Evolutionary conservation across 805 yeast species (phyloP).

Genomic region (Blastobotrys chiropterorum): DNA sequence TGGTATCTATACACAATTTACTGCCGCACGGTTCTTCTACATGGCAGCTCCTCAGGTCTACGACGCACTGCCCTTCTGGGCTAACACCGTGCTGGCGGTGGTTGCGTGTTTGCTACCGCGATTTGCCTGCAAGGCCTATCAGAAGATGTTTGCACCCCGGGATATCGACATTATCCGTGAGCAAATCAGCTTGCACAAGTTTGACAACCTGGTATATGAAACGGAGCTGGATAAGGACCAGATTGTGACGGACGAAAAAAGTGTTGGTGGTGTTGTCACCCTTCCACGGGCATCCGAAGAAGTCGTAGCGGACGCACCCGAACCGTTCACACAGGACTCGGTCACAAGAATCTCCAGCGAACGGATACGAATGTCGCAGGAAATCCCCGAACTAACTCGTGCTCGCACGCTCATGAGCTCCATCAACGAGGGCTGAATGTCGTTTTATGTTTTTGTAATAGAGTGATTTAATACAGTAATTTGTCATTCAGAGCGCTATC

Average conservation of each 20-base stretch:
- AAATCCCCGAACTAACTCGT: constrained; percentile 14
- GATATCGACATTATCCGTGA: constrained; percentile 66
- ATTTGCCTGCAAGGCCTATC: constrained; percentile 45
- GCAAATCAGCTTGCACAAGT: constrained; percentile 42
- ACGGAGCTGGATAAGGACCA: constrained; percentile 1
- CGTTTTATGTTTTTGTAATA: background rate
- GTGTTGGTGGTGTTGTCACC: background rate
- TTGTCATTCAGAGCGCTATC: no score
- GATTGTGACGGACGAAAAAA: constrained; percentile 1
- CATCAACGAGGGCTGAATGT: background rate
- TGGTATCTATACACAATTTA: constrained; percentile 57
- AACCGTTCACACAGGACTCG: constrained; percentile 3
- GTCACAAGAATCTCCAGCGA: constrained; percentile 5
- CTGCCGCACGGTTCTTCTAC: constrained; percentile 49
- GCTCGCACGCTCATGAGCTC: constrained; percentile 8
- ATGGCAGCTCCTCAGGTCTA: constrained; percentile 54
- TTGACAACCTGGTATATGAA: constrained; percentile 20
- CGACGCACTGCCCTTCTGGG: constrained; percentile 59
- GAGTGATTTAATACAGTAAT: background rate
- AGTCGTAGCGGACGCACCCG: background rate
- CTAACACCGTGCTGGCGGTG: constrained; percentile 46
- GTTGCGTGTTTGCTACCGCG: constrained; percentile 53
- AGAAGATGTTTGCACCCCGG: constrained; percentile 45
- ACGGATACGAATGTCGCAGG: constrained; percentile 11
- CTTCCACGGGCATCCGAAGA: background rate